Evolutionary conservation across 768 basidiomycete species (phyloP), one percentile per base, ranked within the genome.

Genomic region (Leccinum rimulosum): DNA sequence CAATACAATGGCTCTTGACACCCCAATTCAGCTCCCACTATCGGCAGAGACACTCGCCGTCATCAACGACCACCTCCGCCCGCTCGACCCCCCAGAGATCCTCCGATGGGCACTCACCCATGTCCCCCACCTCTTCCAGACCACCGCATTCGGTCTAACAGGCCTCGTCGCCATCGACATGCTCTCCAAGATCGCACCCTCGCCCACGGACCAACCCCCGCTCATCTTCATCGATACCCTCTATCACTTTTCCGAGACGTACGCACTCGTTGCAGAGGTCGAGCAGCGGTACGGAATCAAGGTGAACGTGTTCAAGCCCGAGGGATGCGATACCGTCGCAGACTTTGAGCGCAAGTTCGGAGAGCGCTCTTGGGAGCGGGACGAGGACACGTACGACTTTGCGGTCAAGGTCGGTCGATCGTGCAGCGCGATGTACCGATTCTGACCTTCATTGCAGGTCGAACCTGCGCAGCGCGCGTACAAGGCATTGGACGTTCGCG

Each of bases 181-280:
- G 93, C 84, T 98, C 55, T 88, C 91, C 35, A 91, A 91, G 72
- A 78, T 95, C 61, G 87, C 88, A 3, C 60, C 77, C 28, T 70
- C 75, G 1, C 14, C 17, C 82, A n/a, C 77, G 12, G 69, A 83
- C 0, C 66, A 38, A 19, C 91, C 91, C 1, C 93, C 95, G 1
- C 82, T 98, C 19, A 95, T 99, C 77, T 98, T 99, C 77, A 76
- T 98, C 70, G 96, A 99, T 77, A 98, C 97, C 0, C 80, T 98
- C 12, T 94, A 98, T 71, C 97, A 99, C 77, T 99, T 99, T 75
- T 78, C 80, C 3, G 93, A 98, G 77, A 98, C 97, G 4, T 88
- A 97, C 67, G 86, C 87, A 57, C 87, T 99, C 49, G 89, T 95
- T 10, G 83, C 88, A 38, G 85, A 87, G n/a, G 91, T 95, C 17